Evolutionary conservation across 2,329 filamentous ascomycete species (phyloP).

Genomic region (Daldinia sp.): DNA sequence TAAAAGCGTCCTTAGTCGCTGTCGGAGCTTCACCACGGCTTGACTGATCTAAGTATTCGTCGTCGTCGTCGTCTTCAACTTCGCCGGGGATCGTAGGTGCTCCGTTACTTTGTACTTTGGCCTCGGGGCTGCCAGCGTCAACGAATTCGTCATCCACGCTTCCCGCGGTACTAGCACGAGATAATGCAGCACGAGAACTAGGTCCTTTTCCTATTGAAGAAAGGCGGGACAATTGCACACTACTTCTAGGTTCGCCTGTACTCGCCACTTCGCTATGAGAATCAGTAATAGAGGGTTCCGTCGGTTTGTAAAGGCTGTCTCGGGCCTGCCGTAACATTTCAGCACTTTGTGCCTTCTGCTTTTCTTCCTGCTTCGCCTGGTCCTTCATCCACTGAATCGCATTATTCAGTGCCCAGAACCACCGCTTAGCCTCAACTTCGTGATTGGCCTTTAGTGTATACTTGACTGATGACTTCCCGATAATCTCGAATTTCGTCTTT

Average conservation of each 20-base stretch:
- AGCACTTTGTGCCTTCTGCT: slow-evolving; percentile 77
- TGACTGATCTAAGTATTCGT: slow-evolving; percentile 84
- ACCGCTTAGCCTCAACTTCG: slow-evolving; percentile 96
- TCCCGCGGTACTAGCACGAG: slow-evolving; percentile 60
- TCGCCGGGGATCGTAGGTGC: slow-evolving; percentile 56
- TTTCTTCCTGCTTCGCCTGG: slow-evolving; percentile 91
- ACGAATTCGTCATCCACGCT: slow-evolving; percentile 65
- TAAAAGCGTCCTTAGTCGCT: slow-evolving; percentile 90
- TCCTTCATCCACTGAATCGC: slow-evolving; percentile 99
- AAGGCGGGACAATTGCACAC: slow-evolving; percentile 60
- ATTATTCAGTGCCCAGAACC: slow-evolving; percentile 99
- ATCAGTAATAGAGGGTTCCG: slow-evolving; percentile 60
- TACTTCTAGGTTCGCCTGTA: slow-evolving; percentile 60
- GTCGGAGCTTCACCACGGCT: slow-evolving; percentile 81
- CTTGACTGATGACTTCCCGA: slow-evolving; percentile 97
- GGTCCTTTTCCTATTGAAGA: slow-evolving; percentile 53
- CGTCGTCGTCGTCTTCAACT: slow-evolving; percentile 68
- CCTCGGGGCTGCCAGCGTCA: slow-evolving; percentile 61
- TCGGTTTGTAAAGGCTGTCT: slow-evolving; percentile 74
- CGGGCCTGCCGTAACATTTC: slow-evolving; percentile 84
- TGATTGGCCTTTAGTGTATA: slow-evolving; percentile 98
- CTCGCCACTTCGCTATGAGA: slow-evolving; percentile 66
- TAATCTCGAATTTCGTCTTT: slow-evolving; percentile 97
- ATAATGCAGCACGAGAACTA: slow-evolving; percentile 50
- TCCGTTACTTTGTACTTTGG: slow-evolving; percentile 54